Evolutionary conservation across 495 filamentous ascomycete genomes (phyloP), one percentile per base, ranked within the genome.

Genomic region (Pyrenopolyporus hunteri): DNA sequence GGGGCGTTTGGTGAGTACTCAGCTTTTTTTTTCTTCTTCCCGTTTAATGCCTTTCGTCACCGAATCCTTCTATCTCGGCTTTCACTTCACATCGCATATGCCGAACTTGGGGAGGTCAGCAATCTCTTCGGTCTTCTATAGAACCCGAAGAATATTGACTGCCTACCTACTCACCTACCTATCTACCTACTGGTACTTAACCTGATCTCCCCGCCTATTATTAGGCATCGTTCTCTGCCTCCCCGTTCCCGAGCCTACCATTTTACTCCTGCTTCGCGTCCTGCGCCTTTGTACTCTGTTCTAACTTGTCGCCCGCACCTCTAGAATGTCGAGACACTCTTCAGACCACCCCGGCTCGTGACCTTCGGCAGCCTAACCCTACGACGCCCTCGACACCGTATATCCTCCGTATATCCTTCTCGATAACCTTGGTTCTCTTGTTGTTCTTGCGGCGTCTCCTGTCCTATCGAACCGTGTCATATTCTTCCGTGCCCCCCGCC

Each of bases 111-210:
- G 45, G 16, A 47, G 32, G 25, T 40, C 49, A 43, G 29, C 36
- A 36, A 23, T 13, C 20, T 59, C 32, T n/a, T 53, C 47, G 54
- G 61, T 44, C 35, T 58, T 22, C 11, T 32, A 25, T 26, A 17
- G 23, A 57, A 37, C 50, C 60, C 47, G 40, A 43, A 23, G 47
- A 57, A 40, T 51, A n/a, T 57, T n/a, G 22, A 51, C 48, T 49
- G n/a, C n/a, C n/a, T n/a, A n/a, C n/a, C n/a, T n/a, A n/a, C n/a
- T n/a, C n/a, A n/a, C n/a, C n/a, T n/a, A n/a, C n/a, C n/a, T n/a
- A 16, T 13, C 13, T 44, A 56, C 2, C 6, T 42, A 54, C 26
- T 14, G 26, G 4, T 4, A 29, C 9, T 29, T 29, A 28, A 26
- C 23, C 42, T 45, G 36, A 44, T 29, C 26, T 55, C 49, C 33